Evolutionary conservation across 192 early-diverging fungal genomes (phyloP).

Genomic region (Oehlia diaphana): DNA sequence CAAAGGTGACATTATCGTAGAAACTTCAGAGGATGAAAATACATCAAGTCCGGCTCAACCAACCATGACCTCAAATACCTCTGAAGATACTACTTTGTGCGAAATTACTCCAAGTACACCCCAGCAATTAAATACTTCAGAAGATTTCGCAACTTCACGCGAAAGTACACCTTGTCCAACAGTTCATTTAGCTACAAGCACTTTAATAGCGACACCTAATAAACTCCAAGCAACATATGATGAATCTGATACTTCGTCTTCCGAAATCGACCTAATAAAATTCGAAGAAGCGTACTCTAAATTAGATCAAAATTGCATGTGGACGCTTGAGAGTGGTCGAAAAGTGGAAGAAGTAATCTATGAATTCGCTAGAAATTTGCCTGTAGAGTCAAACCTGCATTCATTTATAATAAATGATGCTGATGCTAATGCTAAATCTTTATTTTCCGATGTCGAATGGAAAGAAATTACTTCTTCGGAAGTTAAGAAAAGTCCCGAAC

Average conservation of each 20-base stretch:
- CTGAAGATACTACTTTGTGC: too few relatives aligned
- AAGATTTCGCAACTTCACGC: too few relatives aligned
- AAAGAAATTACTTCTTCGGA: slow-evolving; percentile 9
- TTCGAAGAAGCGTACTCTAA: slow-evolving; percentile 2
- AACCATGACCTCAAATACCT: too few relatives aligned
- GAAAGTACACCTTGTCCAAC: neutral
- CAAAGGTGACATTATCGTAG: too few relatives aligned
- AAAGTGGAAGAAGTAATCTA: slow-evolving; percentile 7
- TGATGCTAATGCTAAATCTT: neutral
- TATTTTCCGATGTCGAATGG: slow-evolving; percentile 1
- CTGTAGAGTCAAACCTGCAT: neutral
- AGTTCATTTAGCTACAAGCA: neutral
- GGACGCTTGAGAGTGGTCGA: slow-evolving; percentile 8
- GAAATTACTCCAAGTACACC: too few relatives aligned
- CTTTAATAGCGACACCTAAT: slow-evolving; percentile 23
- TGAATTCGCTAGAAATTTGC: slow-evolving; percentile 6
- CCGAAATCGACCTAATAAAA: neutral
- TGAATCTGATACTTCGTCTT: slow-evolving; percentile 6
- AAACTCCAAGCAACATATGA: slow-evolving; percentile 23
- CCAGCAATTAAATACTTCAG: too few relatives aligned
- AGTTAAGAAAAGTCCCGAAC: neutral
- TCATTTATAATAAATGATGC: slow-evolving; percentile 19
- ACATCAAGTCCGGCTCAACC: too few relatives aligned
- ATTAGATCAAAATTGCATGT: neutral
- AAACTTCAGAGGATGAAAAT: too few relatives aligned